phyloP scores from a whole-genome alignment of 2,329 filamentous ascomycete genomes.

The Didymella arachidicola region DNA sequence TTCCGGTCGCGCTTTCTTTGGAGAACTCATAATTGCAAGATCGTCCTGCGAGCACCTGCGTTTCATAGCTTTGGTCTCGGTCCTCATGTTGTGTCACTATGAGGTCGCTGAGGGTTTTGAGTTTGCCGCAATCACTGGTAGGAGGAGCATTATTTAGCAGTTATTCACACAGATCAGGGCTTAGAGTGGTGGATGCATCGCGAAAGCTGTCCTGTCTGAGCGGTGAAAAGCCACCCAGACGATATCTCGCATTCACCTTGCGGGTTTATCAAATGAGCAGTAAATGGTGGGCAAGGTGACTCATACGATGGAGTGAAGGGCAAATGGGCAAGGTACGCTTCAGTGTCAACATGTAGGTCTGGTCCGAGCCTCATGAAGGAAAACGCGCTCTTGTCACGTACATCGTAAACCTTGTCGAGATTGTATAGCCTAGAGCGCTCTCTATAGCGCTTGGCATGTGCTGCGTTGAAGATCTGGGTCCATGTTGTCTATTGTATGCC shows the following conservation, averaged over 20 bases:
- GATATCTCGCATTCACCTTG: neutral
- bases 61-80: constrained; percentile 24
- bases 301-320: neutral
- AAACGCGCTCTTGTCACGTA: constrained; percentile 24
- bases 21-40: constrained; percentile 2
- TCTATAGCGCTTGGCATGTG: constrained; percentile 27
- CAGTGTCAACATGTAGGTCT: neutral
- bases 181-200: neutral
- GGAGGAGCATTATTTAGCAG: constrained; percentile 8
- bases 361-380: neutral
- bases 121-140: neutral
- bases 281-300: neutral
- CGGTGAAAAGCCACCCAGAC: neutral
- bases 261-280: neutral
- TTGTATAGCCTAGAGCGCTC: constrained; percentile 19
- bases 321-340: neutral
- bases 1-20: constrained; percentile 18
- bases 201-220: neutral
- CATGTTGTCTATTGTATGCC: constrained; percentile 21
- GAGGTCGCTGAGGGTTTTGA: neutral
- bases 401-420: constrained; percentile 16
- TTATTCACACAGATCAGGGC: neutral
- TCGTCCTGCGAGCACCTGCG: constrained; percentile 30
- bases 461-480: constrained; percentile 28
- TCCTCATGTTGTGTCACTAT: constrained; percentile 3